Evolutionary conservation across 148 eudicot genomes (phyloP).

Genomic region (Vaccinium myrtillus): DNA sequence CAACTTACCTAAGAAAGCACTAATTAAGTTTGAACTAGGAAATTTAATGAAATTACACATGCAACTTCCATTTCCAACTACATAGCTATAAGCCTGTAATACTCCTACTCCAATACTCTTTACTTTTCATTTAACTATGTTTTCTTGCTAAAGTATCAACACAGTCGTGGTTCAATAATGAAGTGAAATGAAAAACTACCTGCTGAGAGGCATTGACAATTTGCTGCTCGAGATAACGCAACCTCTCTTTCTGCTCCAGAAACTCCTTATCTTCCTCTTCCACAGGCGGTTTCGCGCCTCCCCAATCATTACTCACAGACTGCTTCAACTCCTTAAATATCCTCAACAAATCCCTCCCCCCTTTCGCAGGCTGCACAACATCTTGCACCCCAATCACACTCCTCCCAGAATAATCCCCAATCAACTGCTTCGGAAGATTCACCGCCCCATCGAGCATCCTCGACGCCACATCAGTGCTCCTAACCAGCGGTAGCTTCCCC

Average conservation of each 20-base stretch:
- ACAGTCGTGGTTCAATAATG: background rate
- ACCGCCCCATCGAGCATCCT: conserved; percentile 89
- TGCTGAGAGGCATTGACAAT: conserved; percentile 75
- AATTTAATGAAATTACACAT: too few relatives aligned
- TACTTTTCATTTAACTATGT: too few relatives aligned
- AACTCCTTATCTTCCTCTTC: conserved; percentile 84
- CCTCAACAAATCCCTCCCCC: conserved; percentile 87
- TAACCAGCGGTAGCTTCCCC: conserved; percentile 74
- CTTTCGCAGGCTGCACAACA: conserved; percentile 81
- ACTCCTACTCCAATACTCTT: too few relatives aligned
- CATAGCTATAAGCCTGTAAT: too few relatives aligned
- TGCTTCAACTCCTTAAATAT: conserved; percentile 83
- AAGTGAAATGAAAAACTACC: conserved; percentile 40
- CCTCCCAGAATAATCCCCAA: conserved; percentile 50
- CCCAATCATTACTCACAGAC: conserved; percentile 83
- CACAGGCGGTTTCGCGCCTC: conserved; percentile 47
- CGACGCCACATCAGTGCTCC: conserved; percentile 67
- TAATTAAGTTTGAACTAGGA: too few relatives aligned
- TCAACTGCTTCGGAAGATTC: conserved; percentile 70
- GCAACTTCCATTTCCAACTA: too few relatives aligned
- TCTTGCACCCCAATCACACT: conserved; percentile 57
- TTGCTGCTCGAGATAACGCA: conserved; percentile 59
- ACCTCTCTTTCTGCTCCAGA: conserved; percentile 73
- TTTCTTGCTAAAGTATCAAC: background rate
- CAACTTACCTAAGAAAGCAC: too few relatives aligned